phyloP scores from a whole-genome alignment of 139 green algal genomes.

The Zygnema circumcarinatum region DNA sequence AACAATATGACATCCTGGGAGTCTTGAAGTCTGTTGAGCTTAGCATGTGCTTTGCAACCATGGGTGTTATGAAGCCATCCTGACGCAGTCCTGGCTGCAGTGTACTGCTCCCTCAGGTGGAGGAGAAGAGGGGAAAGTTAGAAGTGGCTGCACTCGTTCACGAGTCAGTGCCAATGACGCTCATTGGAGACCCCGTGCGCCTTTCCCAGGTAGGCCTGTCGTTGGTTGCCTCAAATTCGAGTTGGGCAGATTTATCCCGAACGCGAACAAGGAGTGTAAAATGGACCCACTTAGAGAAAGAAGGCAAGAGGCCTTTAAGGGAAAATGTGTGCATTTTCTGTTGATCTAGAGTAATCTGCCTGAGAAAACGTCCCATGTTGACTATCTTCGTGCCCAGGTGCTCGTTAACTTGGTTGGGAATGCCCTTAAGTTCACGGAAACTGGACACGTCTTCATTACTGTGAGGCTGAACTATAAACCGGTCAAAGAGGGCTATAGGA shows the following conservation, averaged over 20 bases:
- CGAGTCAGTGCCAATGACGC: slow-evolving; percentile 2
- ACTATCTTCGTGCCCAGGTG: slow-evolving; percentile 12
- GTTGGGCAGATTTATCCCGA: too few species aligned
- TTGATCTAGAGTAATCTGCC: too few species aligned
- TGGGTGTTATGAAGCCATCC: not conserved
- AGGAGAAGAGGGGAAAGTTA: not conserved
- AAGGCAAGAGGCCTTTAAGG: too few species aligned
- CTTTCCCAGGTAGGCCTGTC: slow-evolving; percentile 31
- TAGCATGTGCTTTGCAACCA: too few species aligned
- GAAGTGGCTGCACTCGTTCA: slow-evolving; percentile 45
- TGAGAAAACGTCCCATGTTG: too few species aligned
- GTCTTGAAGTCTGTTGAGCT: too few species aligned
- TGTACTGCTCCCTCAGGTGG: slow-evolving; percentile 24
- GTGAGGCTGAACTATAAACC: slow-evolving; percentile 7
- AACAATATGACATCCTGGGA: too few species aligned
- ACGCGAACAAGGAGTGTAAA: too few species aligned
- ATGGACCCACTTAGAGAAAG: too few species aligned
- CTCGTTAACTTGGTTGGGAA: slow-evolving; percentile 49
- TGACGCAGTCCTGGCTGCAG: not conserved
- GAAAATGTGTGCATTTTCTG: too few species aligned
- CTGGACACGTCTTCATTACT: slow-evolving; percentile 41
- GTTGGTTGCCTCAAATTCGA: too few species aligned
- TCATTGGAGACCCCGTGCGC: slow-evolving; percentile 41
- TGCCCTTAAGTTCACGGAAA: slow-evolving; percentile 50
- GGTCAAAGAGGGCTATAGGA: not conserved